Evolutionary conservation across 2,329 filamentous ascomycete genomes (phyloP).

Genomic region (Fusarium hainanense): DNA sequence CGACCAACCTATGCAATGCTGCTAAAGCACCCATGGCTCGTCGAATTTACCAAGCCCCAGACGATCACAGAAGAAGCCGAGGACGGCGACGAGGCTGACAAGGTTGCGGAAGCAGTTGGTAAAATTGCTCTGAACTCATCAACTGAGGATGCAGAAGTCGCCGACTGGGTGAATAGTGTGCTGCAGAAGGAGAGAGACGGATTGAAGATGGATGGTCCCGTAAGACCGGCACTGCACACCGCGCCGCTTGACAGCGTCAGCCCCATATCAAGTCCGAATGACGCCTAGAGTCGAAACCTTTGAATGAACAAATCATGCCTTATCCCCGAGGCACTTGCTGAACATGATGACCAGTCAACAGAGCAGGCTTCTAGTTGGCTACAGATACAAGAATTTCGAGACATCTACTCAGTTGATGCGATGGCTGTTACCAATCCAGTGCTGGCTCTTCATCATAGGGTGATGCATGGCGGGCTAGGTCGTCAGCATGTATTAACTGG

Average conservation of each 20-base stretch:
- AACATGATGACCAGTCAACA: slow-evolving; percentile 31
- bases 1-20: slow-evolving; percentile 95
- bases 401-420: slow-evolving; percentile 21
- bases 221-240: slow-evolving; percentile 86
- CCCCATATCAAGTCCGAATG: slow-evolving; percentile 57
- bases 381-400: slow-evolving; percentile 8
- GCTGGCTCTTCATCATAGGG: neutral
- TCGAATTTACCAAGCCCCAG: slow-evolving; percentile 78
- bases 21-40: slow-evolving; percentile 89
- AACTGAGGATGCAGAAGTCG: slow-evolving; percentile 81
- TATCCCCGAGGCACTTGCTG: neutral
- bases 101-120: slow-evolving; percentile 57
- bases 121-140: slow-evolving; percentile 55
- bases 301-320: neutral
- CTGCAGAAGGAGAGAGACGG: slow-evolving; percentile 69
- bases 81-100: slow-evolving; percentile 64
- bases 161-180: slow-evolving; percentile 81
- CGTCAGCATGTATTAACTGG: slow-evolving; percentile 9
- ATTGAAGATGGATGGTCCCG: slow-evolving; percentile 58
- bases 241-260: slow-evolving; percentile 83
- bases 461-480: neutral
- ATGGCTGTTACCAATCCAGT: neutral
- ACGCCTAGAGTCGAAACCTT: slow-evolving; percentile 20
- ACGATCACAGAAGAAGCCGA: slow-evolving; percentile 78
- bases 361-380: slow-evolving; percentile 47